Evolutionary conservation across 768 basidiomycete genomes (phyloP).

Genomic region (Auricularia cornea): DNA sequence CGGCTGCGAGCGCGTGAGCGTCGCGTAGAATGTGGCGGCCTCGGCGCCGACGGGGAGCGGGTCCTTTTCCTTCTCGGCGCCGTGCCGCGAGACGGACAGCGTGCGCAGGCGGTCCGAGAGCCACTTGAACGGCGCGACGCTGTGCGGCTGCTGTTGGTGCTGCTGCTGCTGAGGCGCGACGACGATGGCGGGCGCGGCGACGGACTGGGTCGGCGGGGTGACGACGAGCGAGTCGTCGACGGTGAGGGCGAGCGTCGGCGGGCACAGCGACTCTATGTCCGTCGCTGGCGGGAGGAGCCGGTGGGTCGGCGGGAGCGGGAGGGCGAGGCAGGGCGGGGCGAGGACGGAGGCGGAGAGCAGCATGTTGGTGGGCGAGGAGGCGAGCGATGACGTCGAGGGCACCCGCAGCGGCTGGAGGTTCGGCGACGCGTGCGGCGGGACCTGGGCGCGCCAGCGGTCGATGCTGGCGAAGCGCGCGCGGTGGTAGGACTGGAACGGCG

Average conservation of each 20-base stretch:
- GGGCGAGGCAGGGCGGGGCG: not conserved
- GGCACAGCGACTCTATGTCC: constrained; percentile 1
- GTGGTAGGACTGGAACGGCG: not conserved
- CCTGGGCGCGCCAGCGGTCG: not conserved
- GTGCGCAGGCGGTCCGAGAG: not conserved
- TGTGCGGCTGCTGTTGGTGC: not conserved
- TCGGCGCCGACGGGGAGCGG: not conserved
- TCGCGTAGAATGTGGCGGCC: not conserved
- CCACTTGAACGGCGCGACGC: not conserved
- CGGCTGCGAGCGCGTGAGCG: not conserved
- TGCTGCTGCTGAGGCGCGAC: too few species aligned
- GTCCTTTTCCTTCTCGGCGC: not conserved
- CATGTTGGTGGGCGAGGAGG: not conserved
- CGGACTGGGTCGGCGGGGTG: not conserved
- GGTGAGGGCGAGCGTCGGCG: not conserved
- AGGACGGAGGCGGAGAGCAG: not conserved
- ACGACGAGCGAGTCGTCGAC: not conserved
- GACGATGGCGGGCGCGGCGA: not conserved
- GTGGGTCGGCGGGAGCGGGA: not conserved
- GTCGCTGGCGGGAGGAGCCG: not conserved
- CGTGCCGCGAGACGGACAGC: not conserved
- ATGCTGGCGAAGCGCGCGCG: not conserved
- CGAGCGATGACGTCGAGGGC: not conserved
- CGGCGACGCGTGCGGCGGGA: not conserved
- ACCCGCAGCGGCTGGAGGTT: not conserved